These are phyloP conservation scores for Pulveroboletus sp. DNA, from an alignment of 768 basidiomycete genomes.

Conservation along the genomic window DNA sequence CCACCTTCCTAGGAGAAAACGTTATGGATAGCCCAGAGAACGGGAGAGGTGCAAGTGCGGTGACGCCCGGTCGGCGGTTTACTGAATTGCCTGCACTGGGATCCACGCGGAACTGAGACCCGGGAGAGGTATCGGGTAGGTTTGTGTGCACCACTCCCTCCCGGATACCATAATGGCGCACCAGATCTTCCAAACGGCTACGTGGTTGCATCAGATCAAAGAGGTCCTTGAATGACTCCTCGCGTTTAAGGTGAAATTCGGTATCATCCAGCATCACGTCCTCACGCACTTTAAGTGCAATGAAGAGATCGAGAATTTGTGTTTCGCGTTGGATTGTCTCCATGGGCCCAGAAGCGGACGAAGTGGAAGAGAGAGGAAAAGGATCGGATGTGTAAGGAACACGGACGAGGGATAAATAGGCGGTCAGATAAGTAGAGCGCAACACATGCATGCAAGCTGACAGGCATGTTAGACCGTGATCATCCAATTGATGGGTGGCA, in stretches of 20 bases:
- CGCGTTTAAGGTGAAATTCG: constrained; percentile 69
- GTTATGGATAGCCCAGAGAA: constrained; percentile 38
- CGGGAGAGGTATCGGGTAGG: not conserved
- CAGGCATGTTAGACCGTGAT: not conserved
- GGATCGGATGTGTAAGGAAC: constrained; percentile 75
- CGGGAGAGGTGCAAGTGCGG: constrained; percentile 21
- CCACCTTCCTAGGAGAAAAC: constrained; percentile 39
- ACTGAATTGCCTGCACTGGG: constrained; percentile 5
- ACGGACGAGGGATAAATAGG: constrained; percentile 60
- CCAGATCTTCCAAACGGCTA: constrained; percentile 71
- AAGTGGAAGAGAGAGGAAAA: constrained; percentile 50
- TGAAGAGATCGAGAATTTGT: constrained; percentile 69
- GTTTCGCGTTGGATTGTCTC: constrained; percentile 68
- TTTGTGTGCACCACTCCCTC: constrained; percentile 32
- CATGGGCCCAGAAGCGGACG: constrained; percentile 26
- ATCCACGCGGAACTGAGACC: not conserved
- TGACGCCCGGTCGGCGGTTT: not conserved
- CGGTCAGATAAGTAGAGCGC: constrained; percentile 66
- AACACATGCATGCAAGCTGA: constrained; percentile 79
- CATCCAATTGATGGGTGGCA: not conserved
- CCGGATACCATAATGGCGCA: constrained; percentile 42
- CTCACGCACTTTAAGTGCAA: constrained; percentile 74
- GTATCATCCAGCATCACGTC: constrained; percentile 75
- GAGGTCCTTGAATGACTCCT: constrained; percentile 73
- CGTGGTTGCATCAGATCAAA: constrained; percentile 76